Conservation (phyloP, 2,329 filamentous ascomycete genomes). For the Pseudogymnoascus sp. region DNA sequence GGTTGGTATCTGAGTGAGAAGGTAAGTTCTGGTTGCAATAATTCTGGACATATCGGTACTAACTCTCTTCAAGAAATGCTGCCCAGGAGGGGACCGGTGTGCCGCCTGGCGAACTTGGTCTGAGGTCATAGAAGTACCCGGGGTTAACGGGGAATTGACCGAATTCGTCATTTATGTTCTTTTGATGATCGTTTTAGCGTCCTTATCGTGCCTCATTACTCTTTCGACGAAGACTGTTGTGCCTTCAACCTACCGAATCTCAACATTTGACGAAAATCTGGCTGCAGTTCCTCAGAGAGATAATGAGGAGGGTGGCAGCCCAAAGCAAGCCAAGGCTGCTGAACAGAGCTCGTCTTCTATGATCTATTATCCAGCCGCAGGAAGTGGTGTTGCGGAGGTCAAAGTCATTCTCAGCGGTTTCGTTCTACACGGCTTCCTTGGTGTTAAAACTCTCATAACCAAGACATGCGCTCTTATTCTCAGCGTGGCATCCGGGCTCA, state of each 20-base stretch:
- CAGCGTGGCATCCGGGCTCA: slow-evolving; percentile 86
- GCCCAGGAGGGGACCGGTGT: slow-evolving; percentile 46
- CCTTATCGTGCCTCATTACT: slow-evolving; percentile 69
- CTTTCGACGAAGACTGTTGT: slow-evolving; percentile 90
- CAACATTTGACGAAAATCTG: slow-evolving; percentile 88
- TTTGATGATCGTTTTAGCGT: slow-evolving; percentile 62
- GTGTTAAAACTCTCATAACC: slow-evolving; percentile 74
- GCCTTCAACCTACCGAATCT: slow-evolving; percentile 76
- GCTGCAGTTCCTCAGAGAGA: slow-evolving; percentile 51
- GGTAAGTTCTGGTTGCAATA: slow-evolving; percentile 31
- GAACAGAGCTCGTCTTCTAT: slow-evolving; percentile 52
- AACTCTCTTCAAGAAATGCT: slow-evolving; percentile 40
- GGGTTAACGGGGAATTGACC: slow-evolving; percentile 40
- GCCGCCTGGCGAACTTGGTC: slow-evolving; percentile 58
- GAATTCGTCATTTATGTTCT: slow-evolving; percentile 71
- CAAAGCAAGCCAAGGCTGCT: slow-evolving; percentile 19
- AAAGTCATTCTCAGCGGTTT: slow-evolving; percentile 98
- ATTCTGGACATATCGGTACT: not conserved
- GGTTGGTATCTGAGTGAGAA: slow-evolving; percentile 70
- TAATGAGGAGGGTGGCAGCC: slow-evolving; percentile 35
- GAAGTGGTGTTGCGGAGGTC: slow-evolving; percentile 93
- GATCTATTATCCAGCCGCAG: slow-evolving; percentile 92
- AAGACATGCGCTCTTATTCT: slow-evolving; percentile 79
- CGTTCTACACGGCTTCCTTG: slow-evolving; percentile 90
- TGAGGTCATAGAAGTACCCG: slow-evolving; percentile 25